Base-by-base conservation (phyloP, 2,329 filamentous ascomycete species). In the Tolypocladium guangdongense region DNA sequence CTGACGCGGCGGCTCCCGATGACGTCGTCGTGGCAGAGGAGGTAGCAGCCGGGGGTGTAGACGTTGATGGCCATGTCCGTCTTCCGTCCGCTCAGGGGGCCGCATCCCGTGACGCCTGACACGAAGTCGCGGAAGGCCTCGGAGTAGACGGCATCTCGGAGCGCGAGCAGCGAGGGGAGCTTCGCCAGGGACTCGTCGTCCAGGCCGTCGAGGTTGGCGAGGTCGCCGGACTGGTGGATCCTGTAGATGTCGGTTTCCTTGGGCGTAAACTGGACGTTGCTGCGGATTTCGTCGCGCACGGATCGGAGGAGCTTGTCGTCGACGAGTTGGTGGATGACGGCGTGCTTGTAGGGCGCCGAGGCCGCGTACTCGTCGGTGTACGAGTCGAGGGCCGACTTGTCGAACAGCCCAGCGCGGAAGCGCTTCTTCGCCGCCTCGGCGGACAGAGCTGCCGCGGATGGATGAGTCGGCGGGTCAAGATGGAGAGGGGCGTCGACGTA, bases 171-270 rank as follows among this genome's bases (percentile, higher is more conserved):
- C 14, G 89, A 95, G 0, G 93, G 93, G 16, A 99, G 76, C 66
- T 90, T 90, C 57, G 86, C 80, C 52, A 97, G 80, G 7, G 91
- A 90, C 8, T 85, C 84, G 66, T 95, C 86, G 57, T 95, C 89
- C 45, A 99, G 81, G 27, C 93, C 93, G 70, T 96, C 92, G 55
- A 99, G 83, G 71, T 99, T 99, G 48, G 93, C 93, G 36, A 99
- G 80, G 68, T 99, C 93, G 59, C 93, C 93, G 5, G 92, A 97
- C 75, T 99, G 93, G 78, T 96, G 91, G 66, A 99, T 97, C 73
- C 95, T 96, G 81, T 99, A 99, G 63, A 99, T 99, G 69, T 99
- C 93, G 49, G 93, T 99, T 72, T 99, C 93, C 71, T 99, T 99
- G 62, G 91, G 91, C 14, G 93, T 96, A 74, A 99, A 99, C 60